phyloP scores from a whole-genome alignment of 2,329 filamentous ascomycete species.

The Hypomyces perniciosus region DNA sequence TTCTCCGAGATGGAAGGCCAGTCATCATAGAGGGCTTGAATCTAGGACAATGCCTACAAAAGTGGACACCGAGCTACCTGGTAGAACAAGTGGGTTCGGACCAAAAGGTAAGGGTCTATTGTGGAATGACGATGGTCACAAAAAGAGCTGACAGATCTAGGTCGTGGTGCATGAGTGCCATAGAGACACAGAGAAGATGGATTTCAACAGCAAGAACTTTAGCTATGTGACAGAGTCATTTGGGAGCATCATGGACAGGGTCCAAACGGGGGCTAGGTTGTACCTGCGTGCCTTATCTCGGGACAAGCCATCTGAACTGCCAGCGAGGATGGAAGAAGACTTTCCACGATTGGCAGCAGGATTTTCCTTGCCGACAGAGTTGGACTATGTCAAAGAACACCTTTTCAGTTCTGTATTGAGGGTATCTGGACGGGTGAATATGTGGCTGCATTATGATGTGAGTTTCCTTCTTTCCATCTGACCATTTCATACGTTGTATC shows the following conservation, averaged over 20 bases:
- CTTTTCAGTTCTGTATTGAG: slow-evolving; percentile 73
- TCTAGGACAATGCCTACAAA: slow-evolving; percentile 59
- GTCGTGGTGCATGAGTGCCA: slow-evolving; percentile 68
- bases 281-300: slow-evolving; percentile 76
- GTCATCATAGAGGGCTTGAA: slow-evolving; percentile 57
- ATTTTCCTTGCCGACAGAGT: slow-evolving; percentile 60
- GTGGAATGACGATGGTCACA: not conserved
- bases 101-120: slow-evolving; percentile 45
- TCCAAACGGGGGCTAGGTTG: slow-evolving; percentile 53
- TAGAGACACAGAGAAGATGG: slow-evolving; percentile 54
- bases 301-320: slow-evolving; percentile 59
- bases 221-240: slow-evolving; percentile 65
- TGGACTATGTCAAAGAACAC: slow-evolving; percentile 54
- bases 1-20: slow-evolving; percentile 52
- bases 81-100: slow-evolving; percentile 53
- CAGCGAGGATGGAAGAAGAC: slow-evolving; percentile 64
- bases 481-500: not conserved
- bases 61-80: slow-evolving; percentile 67
- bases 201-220: slow-evolving; percentile 81
- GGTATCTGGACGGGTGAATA: slow-evolving; percentile 71
- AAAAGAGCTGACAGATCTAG: slow-evolving; percentile 28
- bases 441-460: slow-evolving; percentile 89
- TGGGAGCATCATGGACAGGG: slow-evolving; percentile 57
- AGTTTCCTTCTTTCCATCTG: slow-evolving; percentile 20
- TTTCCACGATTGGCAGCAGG: slow-evolving; percentile 65